Percentiles rank a stretch among this genome's conserved stretches.
phyloP scores from a whole-genome alignment of 78 protist species.

The Mantamonas sphyraenae region DNA sequence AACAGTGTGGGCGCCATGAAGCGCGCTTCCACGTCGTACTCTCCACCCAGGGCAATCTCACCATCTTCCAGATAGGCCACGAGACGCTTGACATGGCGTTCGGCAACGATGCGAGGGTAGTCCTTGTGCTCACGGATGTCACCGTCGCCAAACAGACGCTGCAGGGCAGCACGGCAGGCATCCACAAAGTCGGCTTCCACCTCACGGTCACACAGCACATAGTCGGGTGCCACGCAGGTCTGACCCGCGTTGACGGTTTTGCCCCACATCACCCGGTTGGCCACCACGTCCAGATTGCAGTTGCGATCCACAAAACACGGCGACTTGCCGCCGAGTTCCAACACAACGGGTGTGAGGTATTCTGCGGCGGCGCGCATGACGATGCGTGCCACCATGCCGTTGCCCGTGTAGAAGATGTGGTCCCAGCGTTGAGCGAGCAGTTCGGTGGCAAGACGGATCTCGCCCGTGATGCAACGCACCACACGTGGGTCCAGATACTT shows the following conservation, averaged over 20 bases:
- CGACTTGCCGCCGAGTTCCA: constrained; percentile 85
- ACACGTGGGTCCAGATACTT: constrained; percentile 22
- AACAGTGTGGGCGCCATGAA: constrained; percentile 71
- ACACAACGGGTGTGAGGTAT: constrained; percentile 49
- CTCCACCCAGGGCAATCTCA: constrained; percentile 54
- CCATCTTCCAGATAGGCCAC: not conserved
- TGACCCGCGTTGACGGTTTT: constrained; percentile 74
- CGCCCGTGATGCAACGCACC: constrained; percentile 21
- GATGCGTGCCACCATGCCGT: constrained; percentile 21
- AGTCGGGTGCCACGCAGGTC: constrained; percentile 81
- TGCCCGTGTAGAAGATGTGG: constrained; percentile 66
- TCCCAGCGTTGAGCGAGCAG: constrained; percentile 38
- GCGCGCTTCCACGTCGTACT: constrained; percentile 20
- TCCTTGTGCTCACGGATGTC: too few relatives aligned
- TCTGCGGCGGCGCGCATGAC: constrained; percentile 49
- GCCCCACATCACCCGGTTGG: constrained; percentile 42
- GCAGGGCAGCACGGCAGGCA: too few relatives aligned
- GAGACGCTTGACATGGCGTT: not conserved
- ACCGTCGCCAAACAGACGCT: too few relatives aligned
- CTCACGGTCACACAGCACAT: constrained; percentile 25
- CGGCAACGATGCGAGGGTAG: not conserved
- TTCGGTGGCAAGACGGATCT: not conserved
- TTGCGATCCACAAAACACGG: not conserved
- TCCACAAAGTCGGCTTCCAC: too few relatives aligned
- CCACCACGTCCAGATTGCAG: not conserved